Evolutionary conservation across 73 alveolate genomes (phyloP), one percentile per base, ranked within the genome.

Genomic region (Symbiodinium natans): DNA sequence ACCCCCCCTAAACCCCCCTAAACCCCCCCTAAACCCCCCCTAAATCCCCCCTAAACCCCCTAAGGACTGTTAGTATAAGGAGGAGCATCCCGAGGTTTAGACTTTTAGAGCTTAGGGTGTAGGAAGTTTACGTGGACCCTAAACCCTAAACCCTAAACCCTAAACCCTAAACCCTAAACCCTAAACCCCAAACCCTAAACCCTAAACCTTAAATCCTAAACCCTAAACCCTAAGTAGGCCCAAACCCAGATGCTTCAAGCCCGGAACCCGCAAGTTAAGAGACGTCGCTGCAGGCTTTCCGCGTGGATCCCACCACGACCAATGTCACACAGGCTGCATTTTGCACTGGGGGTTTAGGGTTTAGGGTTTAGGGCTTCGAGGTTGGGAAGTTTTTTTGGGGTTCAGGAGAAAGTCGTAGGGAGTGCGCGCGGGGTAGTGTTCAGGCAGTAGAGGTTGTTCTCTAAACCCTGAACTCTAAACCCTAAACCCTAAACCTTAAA

Each of bases 271-370:
- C 13, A 6, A 4, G n/a, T n/a, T n/a, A n/a, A n/a, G n/a, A 46
- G 13, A 63, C 36, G 36, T 56, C 25, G 29, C 31, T 1, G 31
- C 71, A 89, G 96, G 38, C 96, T 29, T 89, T 89, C 56, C 38
- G 75, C 31, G 96, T 63, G 96, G 87, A 89, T 41, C 96, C 96
- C 33, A 89, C 96, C 39, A 89, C 96, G 39, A 71, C 87, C 80
- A 89, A 71, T n/a, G 96, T 89, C 75, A 71, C 87, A 31, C 96
- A 89, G 95, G 95, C 54, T 25, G 63, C 63, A 15, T 17, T 48
- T 48, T 17, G 63, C 3, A 25, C n/a, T n/a, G 11, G 56, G 56
- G n/a, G n/a, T n/a, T n/a, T n/a, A 43, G 56, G 56, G 56, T n/a
- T n/a, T n/a, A n/a, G n/a, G n/a, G n/a, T n/a, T n/a, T n/a, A n/a